These are phyloP conservation scores for Phascolomyces articulosus DNA, from an alignment of 371 early-diverging fungal genomes.

Conservation along the genomic window DNA sequence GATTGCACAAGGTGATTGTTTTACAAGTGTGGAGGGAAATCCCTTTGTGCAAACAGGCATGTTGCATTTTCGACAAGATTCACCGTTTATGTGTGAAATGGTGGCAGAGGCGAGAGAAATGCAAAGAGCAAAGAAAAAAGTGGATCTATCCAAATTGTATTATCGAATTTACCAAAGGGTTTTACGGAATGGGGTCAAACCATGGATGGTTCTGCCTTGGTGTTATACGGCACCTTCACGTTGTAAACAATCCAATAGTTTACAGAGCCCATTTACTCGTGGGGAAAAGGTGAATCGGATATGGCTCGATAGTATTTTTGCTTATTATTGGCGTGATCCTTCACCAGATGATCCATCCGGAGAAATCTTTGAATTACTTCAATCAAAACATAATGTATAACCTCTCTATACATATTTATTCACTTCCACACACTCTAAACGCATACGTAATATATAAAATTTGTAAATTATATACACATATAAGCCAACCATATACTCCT, in stretches of 20 bases:
- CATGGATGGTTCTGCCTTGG: slow-evolving; percentile 53
- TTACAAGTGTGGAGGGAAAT: slow-evolving; percentile 26
- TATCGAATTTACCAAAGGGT: slow-evolving; percentile 31
- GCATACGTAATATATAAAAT: too few relatives aligned
- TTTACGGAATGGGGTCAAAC: slow-evolving; percentile 28
- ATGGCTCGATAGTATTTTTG: slow-evolving; percentile 13
- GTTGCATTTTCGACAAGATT: slow-evolving; percentile 37
- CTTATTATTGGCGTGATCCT: slow-evolving; percentile 11
- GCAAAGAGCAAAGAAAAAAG: neutral
- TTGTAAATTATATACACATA: too few relatives aligned
- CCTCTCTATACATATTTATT: too few relatives aligned
- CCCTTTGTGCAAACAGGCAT: slow-evolving; percentile 30
- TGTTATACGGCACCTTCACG: slow-evolving; percentile 50
- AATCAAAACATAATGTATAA: slow-evolving; percentile 1
- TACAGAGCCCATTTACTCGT: slow-evolving; percentile 15
- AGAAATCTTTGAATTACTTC: slow-evolving; percentile 10
- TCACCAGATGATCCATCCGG: slow-evolving; percentile 7
- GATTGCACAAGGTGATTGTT: slow-evolving; percentile 45
- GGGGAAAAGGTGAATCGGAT: neutral
- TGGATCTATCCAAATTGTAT: slow-evolving; percentile 20
- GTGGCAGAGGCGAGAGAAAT: slow-evolving; percentile 14
- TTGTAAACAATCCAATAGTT: slow-evolving; percentile 25
- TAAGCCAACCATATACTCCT: too few relatives aligned
- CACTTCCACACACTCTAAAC: too few relatives aligned
- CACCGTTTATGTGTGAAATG: slow-evolving; percentile 50